Evolutionary conservation across 2,329 filamentous ascomycete genomes (phyloP).

Genomic region (Bipolaris bicolor): DNA sequence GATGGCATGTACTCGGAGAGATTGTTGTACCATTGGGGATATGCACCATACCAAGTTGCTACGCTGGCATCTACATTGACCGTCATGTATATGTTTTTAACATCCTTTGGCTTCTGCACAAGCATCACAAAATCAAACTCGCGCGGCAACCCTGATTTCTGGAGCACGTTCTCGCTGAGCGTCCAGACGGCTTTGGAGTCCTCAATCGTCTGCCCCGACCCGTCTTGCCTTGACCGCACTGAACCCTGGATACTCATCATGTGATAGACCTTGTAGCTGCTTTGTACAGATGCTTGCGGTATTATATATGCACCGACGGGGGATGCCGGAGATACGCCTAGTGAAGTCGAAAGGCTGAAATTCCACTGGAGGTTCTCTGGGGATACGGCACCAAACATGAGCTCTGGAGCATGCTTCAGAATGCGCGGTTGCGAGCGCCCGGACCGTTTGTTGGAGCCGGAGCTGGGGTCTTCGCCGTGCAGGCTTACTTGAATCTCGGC

Average conservation of each 20-base stretch:
- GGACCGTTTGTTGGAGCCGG: conserved; percentile 12
- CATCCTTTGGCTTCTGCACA: conserved; percentile 53
- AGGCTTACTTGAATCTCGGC: conserved; percentile 53
- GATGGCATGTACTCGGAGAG: conserved; percentile 49
- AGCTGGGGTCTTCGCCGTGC: conserved; percentile 30
- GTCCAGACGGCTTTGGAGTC: conserved; percentile 58
- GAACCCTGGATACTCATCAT: conserved; percentile 60
- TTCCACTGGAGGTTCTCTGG: conserved; percentile 58
- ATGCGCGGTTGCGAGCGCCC: conserved; percentile 49
- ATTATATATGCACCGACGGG: conserved; percentile 52
- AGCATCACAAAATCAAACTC: conserved; percentile 61
- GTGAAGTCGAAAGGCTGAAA: conserved; percentile 54
- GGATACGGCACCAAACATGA: conserved; percentile 56
- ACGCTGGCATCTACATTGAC: conserved; percentile 54
- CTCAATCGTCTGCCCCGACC: conserved; percentile 49
- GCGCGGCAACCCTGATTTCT: conserved; percentile 57
- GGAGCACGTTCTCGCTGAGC: conserved; percentile 57
- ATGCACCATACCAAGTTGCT: conserved; percentile 50
- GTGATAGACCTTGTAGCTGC: conserved; percentile 54
- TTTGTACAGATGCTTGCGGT: conserved; percentile 51
- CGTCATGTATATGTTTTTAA: conserved; percentile 49
- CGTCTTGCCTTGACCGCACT: conserved; percentile 50
- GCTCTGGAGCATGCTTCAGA: conserved; percentile 58
- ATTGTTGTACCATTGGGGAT: conserved; percentile 51
- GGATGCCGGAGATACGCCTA: conserved; percentile 53